Conservation (phyloP, 441 rosid genomes). For the Flueggea neowawraea region DNA sequence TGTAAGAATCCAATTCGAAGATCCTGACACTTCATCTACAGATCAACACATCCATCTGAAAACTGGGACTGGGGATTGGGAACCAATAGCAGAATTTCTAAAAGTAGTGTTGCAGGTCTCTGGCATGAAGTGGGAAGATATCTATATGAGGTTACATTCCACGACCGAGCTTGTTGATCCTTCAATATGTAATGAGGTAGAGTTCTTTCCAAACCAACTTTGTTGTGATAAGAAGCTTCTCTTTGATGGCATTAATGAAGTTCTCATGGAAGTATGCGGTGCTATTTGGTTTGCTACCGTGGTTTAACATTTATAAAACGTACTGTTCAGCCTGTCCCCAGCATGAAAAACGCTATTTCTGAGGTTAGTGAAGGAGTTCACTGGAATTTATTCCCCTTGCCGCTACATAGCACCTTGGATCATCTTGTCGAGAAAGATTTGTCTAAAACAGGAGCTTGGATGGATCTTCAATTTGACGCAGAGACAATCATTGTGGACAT, state of each 20-base stretch:
- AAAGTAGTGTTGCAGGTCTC: constrained; percentile 59
- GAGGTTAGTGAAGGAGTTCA: constrained; percentile 73
- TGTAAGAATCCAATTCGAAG: constrained; percentile 69
- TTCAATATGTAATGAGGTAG: constrained; percentile 48
- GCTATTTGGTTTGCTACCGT: constrained; percentile 54
- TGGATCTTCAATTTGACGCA: constrained; percentile 53
- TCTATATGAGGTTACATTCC: constrained; percentile 53
- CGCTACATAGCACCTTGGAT: constrained; percentile 63
- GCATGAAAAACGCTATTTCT: constrained; percentile 34
- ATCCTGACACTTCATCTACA: constrained; percentile 30
- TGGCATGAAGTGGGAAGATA: constrained; percentile 65
- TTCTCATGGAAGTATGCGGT: constrained; percentile 55
- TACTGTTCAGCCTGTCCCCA: constrained; percentile 28
- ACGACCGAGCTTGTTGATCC: constrained; percentile 74
- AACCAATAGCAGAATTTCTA: constrained; percentile 45
- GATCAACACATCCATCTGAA: constrained; percentile 32
- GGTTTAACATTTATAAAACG: constrained; percentile 55
- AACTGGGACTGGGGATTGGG: constrained; percentile 42
- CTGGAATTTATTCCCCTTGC: constrained; percentile 68
- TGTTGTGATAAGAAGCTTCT: constrained; percentile 56
- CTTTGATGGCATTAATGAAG: constrained; percentile 80
- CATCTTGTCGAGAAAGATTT: constrained; percentile 73
- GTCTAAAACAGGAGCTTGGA: constrained; percentile 62
- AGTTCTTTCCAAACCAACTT: constrained; percentile 50
- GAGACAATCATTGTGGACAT: constrained; percentile 48